phyloP scores from a whole-genome alignment of 192 early-diverging fungal genomes.

The Coemansia sp. region DNA sequence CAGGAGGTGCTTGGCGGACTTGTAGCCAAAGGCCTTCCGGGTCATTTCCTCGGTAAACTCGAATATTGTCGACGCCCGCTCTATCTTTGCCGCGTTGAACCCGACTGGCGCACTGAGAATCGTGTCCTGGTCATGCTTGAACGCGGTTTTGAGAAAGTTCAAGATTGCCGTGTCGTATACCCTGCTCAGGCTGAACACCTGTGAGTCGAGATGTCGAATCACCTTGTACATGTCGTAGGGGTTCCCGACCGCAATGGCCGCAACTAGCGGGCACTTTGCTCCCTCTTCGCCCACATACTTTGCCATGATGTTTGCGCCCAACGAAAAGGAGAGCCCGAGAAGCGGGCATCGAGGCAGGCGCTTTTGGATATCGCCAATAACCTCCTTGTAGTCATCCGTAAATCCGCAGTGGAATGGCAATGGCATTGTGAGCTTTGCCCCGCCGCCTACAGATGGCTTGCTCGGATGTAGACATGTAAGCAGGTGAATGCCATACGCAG shows the following conservation, averaged over 20 bases:
- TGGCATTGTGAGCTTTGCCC: conserved; percentile 64
- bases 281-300: conserved; percentile 87
- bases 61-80: conserved; percentile 56
- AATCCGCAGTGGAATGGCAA: conserved; percentile 76
- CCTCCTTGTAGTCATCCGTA: conserved; percentile 67
- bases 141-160: conserved; percentile 49
- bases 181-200: conserved; percentile 52
- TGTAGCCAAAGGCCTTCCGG: conserved; percentile 65
- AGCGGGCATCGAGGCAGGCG: conserved; percentile 61
- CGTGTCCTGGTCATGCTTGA: conserved; percentile 37
- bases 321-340: conserved; percentile 80
- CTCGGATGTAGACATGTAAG: too few species aligned
- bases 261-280: conserved; percentile 65
- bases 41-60: conserved; percentile 85
- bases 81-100: conserved; percentile 50
- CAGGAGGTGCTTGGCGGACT: conserved; percentile 78
- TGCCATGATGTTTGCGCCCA: conserved; percentile 89
- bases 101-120: conserved; percentile 36
- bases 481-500: too few species aligned
- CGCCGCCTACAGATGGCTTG: conserved; percentile 56
- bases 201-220: conserved; percentile 47
- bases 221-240: conserved; percentile 76
- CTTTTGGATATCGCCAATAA: conserved; percentile 26
- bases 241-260: conserved; percentile 73
- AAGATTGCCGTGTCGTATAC: conserved; percentile 51